Evolutionary conservation across 441 rosid species (phyloP), one percentile per base, ranked within the genome.

Genomic region (Syzygium syzygioides): DNA sequence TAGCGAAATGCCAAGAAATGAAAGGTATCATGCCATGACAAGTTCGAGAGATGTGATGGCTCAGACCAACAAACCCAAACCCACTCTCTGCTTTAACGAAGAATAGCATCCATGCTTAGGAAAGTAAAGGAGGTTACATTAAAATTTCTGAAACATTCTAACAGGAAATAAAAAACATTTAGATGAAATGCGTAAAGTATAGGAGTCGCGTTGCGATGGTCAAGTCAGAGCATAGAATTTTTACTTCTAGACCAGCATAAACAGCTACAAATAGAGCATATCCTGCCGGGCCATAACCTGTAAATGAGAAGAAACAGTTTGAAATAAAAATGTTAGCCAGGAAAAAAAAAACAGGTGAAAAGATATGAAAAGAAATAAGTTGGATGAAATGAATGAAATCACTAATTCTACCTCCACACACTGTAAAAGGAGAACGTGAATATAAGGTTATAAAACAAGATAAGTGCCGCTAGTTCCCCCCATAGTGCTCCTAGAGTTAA

Each of bases 271-370:
- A 87, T 66, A 87, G 48, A 66, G 88, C 88, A 87, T 87, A 87
- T 64, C 88, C 88, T 18, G 88, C 88, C 17, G 88, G 88, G 17
- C 88, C 88, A 32, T 87, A 87, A 30, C 88, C 88, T 87, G 79
- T 9, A 23, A 34, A 64, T 28, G 88, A 53, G 76, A 64, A 68
- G 83, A 25, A 37, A 71, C 52, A 1, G 41, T 45, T 64, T 64
- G 83, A 62, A 45, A 26, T 55, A 66, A 56, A 45, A 71, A 71
- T 37, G 52, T 71, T 37, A 71, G 17, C 50, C n/a, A 71, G 52
- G 52, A 41, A 71, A 71, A 41, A 71, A 41, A 71, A 71, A 37
- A 20, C 2, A 37, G 83, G 50, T 37, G 28, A 71, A 41, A 71
- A 71, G 25, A 20, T 23, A 71, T 11, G 8, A 37, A 19, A 71